Conservation (phyloP, 2,329 filamentous ascomycete genomes). For the Nigrospora sphaerica region DNA sequence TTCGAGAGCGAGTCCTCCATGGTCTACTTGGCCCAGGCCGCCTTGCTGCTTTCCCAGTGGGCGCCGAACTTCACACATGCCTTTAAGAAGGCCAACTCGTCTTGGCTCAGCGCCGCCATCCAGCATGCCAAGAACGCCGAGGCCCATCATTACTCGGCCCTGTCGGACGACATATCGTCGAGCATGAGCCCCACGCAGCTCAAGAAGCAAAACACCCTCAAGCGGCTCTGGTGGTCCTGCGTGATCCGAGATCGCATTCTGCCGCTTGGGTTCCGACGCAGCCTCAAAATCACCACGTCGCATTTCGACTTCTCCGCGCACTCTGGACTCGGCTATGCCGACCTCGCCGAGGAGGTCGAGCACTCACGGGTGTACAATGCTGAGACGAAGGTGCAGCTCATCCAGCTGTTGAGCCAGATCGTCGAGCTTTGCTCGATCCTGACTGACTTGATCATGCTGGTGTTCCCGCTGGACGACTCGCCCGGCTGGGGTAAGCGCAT, state of each 20-base stretch:
- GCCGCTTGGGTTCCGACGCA: conserved; percentile 39
- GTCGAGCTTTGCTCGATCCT: conserved; percentile 37
- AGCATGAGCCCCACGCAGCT: conserved; percentile 22
- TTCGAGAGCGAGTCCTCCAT: conserved; percentile 36
- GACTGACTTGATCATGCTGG: conserved; percentile 36
- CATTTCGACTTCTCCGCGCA: conserved; percentile 36
- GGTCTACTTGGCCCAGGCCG: conserved; percentile 31
- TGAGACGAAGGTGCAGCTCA: conserved; percentile 34
- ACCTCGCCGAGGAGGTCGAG: conserved; percentile 38
- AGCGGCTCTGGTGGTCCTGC: conserved; percentile 49
- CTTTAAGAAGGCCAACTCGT: conserved; percentile 33
- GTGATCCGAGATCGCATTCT: conserved; percentile 44
- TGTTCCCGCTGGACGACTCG: conserved; percentile 35
- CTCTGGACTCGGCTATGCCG: conserved; percentile 28
- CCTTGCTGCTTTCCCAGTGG: conserved; percentile 36
- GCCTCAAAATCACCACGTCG: conserved; percentile 39
- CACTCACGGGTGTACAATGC: conserved; percentile 36
- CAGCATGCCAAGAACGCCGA: conserved; percentile 40
- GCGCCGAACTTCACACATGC: conserved; percentile 21
- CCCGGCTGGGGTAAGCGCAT: conserved; percentile 29
- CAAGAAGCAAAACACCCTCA: conserved; percentile 33
- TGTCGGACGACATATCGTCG: conserved; percentile 18
- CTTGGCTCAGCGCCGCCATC: conserved; percentile 42
- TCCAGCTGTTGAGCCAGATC: conserved; percentile 37
- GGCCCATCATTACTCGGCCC: conserved; percentile 32